Conservation (phyloP, 495 filamentous ascomycete genomes). For the Hypoxylon intermedium region DNA sequence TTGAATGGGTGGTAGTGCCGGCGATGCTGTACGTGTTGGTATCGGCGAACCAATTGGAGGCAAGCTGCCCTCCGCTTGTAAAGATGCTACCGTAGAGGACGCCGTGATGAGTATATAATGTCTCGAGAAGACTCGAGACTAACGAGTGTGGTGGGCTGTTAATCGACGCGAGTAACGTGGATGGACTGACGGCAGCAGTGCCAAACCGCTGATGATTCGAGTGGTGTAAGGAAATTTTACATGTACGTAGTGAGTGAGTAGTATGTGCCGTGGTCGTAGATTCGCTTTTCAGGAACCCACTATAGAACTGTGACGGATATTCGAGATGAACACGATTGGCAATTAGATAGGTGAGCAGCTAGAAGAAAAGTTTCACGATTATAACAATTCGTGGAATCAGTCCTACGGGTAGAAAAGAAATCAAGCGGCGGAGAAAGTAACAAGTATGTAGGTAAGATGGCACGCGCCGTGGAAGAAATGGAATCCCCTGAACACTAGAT, state of each 20-base stretch:
- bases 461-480: constrained; percentile 17
- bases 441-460: constrained; percentile 21
- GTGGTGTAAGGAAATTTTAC: constrained; percentile 1
- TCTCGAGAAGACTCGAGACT: constrained; percentile 37
- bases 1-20: constrained; percentile 31
- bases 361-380: constrained; percentile 6
- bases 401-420: constrained; percentile 1
- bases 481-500: constrained; percentile 27
- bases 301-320: constrained; percentile 23
- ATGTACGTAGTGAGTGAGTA: constrained; percentile 4
- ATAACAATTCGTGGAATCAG: constrained; percentile 15
- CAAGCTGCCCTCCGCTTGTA: constrained; percentile 32
- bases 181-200: background rate
- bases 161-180: constrained; percentile 5
- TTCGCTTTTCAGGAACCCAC: constrained; percentile 10
- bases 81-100: constrained; percentile 29
- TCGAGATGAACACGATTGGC: constrained; percentile 33
- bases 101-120: constrained; percentile 35
- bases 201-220: constrained; percentile 13
- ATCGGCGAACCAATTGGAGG: constrained; percentile 28
- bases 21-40: constrained; percentile 34
- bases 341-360: constrained; percentile 23
- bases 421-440: background rate
- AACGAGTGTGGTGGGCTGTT: constrained; percentile 17
- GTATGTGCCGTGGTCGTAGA: constrained; percentile 8